These are phyloP conservation scores for Saturnispora galanensis DNA, from an alignment of 805 yeast genomes.

Conservation along the genomic window DNA sequence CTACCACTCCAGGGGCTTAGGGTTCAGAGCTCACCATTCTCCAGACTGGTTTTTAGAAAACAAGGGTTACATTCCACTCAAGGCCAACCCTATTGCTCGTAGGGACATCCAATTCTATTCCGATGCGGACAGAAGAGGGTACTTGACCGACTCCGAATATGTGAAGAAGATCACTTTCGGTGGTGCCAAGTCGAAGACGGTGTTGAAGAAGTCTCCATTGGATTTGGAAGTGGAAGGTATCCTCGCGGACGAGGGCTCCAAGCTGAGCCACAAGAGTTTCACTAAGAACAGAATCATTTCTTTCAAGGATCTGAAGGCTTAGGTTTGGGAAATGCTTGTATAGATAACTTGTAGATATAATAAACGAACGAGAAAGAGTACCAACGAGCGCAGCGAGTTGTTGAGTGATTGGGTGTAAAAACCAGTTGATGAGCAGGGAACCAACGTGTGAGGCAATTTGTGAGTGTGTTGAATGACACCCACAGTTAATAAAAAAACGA, in stretches of 20 bases:
- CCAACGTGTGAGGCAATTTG: too few species aligned
- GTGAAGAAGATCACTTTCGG: constrained; percentile 25
- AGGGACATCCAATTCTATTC: constrained; percentile 76
- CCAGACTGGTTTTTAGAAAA: constrained; percentile 62
- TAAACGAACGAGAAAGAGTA: constrained; percentile 31
- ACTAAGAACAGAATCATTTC: constrained; percentile 17
- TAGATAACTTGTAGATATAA: constrained; percentile 1
- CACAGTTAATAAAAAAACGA: too few species aligned
- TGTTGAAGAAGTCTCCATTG: constrained; percentile 16
- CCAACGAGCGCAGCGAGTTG: neutral
- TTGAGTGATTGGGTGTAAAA: neutral
- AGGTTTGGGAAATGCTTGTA: neutral
- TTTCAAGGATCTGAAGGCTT: constrained; percentile 18
- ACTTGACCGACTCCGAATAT: constrained; percentile 35
- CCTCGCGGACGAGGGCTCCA: constrained; percentile 2
- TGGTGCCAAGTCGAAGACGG: constrained; percentile 10
- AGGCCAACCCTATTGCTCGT: constrained; percentile 76
- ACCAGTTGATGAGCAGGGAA: too few species aligned
- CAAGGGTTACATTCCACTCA: constrained; percentile 73
- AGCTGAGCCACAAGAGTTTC: constrained; percentile 11
- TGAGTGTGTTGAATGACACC: too few species aligned
- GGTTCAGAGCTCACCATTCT: constrained; percentile 63
- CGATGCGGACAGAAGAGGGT: constrained; percentile 65
- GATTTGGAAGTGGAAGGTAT: constrained; percentile 17
- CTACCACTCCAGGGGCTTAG: constrained; percentile 52